phyloP scores from a whole-genome alignment of 1,284 basidiomycete genomes.

The Malassezia vespertilionis region DNA sequence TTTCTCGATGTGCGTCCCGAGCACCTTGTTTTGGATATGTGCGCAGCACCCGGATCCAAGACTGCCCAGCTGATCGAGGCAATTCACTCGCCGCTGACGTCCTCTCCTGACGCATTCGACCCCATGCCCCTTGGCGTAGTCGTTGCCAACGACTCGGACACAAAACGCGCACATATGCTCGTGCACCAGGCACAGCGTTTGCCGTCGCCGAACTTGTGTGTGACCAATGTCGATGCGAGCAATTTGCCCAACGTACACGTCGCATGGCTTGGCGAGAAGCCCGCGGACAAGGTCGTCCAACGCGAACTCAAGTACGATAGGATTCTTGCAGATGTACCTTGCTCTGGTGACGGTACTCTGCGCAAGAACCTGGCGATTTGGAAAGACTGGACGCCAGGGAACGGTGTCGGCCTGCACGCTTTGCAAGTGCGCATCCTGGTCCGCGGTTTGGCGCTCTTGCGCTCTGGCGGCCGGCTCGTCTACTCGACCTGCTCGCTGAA shows the following conservation, averaged over 20 bases:
- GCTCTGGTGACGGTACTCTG: conserved; percentile 90
- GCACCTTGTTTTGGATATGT: conserved; percentile 69
- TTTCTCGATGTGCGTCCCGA: conserved; percentile 71
- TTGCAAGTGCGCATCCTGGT: conserved; percentile 84
- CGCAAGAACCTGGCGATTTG: conserved; percentile 92
- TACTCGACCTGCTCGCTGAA: conserved; percentile 98
- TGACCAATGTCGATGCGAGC: conserved; percentile 90
- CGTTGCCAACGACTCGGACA: conserved; percentile 81
- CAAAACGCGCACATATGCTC: conserved; percentile 87
- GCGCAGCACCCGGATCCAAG: conserved; percentile 98
- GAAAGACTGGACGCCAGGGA: conserved; percentile 78
- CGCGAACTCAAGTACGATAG: conserved; percentile 70
- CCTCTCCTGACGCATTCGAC: conserved; percentile 33
- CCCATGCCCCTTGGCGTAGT: conserved; percentile 57
- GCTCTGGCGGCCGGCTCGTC: conserved; percentile 75
- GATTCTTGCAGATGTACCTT: conserved; percentile 92
- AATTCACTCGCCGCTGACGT: conserved; percentile 54
- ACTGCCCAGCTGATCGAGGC: conserved; percentile 85
- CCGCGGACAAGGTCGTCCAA: conserved; percentile 28
- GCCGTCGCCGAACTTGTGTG: conserved; percentile 80
- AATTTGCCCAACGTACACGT: conserved; percentile 56
- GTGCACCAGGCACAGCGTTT: conserved; percentile 94
- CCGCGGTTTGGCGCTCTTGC: conserved; percentile 80
- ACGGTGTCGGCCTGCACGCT: conserved; percentile 84
- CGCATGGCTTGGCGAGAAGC: conserved; percentile 24